Base-by-base conservation (phyloP, 2,329 filamentous ascomycete species). In the Orbilia javanica region DNA sequence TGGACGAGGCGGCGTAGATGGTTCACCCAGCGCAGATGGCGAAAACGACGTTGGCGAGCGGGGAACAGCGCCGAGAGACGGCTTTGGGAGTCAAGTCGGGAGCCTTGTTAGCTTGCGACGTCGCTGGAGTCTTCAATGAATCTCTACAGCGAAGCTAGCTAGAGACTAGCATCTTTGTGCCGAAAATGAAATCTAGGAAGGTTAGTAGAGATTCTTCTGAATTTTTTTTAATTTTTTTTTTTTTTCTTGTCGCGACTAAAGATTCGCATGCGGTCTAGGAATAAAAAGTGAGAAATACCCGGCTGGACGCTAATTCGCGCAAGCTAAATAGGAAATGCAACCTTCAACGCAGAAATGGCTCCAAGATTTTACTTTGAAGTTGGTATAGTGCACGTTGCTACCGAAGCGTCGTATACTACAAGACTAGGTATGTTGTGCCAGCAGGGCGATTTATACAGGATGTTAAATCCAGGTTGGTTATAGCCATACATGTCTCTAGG, bases 241-340 rank as follows among this genome's bases (percentile, higher is more conserved):
- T n/a, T n/a, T n/a, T n/a, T n/a, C n/a, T n/a, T 29, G 55, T 42
- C 31, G 20, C 34, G 34, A 60, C 55, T 8, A 25, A 36, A 44
- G 2, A 20, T 27, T 42, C 31, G 34, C 31, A 25, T 25, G 25
- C n/a, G 25, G 55, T 29, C 31, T 25, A 42, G 55, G 20, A 18
- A 18, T 15, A 22, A 36, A 55, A 57, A 22, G 50, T 34, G 20
- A 57, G 29, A 57, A 60, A 60, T 60, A 60, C 20, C 18, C 20
- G 55, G 55, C 55, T n/a, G n/a, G 52, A 34, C 55, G 55, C 55
- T 60, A 60, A 60, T 27, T 20, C 29, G 22, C 15, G 22, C 34
- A 63, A 20, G 34, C 57, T 13, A 20, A 46, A 63, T 63, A 6
- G 34, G 34, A 42, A 63, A 63, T 42, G 34, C 34, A 63, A 42